Evolutionary conservation across 306 rosid genomes (phyloP), one percentile per base, ranked within the genome.

Genomic region (Gastrolobium bilobum): DNA sequence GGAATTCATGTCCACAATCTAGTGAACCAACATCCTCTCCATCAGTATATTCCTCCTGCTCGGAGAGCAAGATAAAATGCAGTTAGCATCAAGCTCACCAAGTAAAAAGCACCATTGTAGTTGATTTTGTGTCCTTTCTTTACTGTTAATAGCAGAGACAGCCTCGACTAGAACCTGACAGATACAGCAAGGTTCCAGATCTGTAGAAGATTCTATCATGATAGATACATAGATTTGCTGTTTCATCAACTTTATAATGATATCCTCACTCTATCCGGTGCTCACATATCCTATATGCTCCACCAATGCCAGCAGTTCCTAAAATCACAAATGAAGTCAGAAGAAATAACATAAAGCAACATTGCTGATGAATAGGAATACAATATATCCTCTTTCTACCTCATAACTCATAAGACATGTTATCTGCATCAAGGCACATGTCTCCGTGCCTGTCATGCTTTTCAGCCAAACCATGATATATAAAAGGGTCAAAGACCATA

Each of bases 361-460:
- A 26, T 84, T 35, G 71, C 39, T 65, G 57, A 35, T 68, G 72
- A 30, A 51, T 34, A 58, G 54, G 20, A 77, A 79, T 75, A 72
- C 42, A 35, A 59, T 68, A 73, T 73, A 77, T 70, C 26, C 26
- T 20, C 26, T 56, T 64, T 67, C 81, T 89, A 91, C 98, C 26
- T 20, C 26, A 20, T 20, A 20, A 20, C 98, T 93, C 98, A 2
- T 93, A 91, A 52, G 97, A 91, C 97, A 93, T 91, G 89, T 93
- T 93, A 81, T 93, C 98, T 42, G 91, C 98, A 80, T 93, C 98
- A 43, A 93, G 97, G 84, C 97, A 94, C 98, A 93, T 89, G 79
- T 90, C 97, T 81, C 98, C 84, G 88, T 93, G 98, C 84, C 98
- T 83, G 84, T 93, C 98, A 57, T 93, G 94, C 86, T 87, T 81